Conservation (phyloP, 805 yeast genomes). For the Vanderwaltozyma tropicalis region DNA sequence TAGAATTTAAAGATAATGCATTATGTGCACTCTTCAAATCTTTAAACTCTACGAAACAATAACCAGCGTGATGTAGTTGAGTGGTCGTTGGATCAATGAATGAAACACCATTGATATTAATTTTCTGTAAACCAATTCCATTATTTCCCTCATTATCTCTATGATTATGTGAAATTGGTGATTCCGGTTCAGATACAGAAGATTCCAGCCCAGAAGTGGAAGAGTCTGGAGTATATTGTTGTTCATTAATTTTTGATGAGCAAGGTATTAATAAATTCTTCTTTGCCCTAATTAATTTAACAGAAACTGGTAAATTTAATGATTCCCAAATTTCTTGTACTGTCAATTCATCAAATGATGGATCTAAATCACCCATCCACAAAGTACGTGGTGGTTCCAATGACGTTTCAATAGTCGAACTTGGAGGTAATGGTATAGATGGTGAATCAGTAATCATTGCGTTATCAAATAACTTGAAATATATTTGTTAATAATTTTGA, state of each 20-base stretch:
- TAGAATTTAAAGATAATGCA: constrained; percentile 58
- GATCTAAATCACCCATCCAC: constrained; percentile 86
- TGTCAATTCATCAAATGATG: constrained; percentile 61
- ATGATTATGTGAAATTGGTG: neutral
- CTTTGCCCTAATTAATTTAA: constrained; percentile 52
- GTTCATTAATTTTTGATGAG: constrained; percentile 11
- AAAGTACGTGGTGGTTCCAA: constrained; percentile 53
- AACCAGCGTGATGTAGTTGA: constrained; percentile 43
- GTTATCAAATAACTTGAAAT: neutral
- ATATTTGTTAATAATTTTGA: no score
- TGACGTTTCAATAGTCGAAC: constrained; percentile 38
- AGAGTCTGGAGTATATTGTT: neutral
- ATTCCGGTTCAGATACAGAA: neutral
- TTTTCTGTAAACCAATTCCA: constrained; percentile 2
- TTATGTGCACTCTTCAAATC: constrained; percentile 57
- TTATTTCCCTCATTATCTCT: neutral
- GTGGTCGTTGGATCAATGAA: constrained; percentile 27
- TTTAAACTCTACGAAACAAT: constrained; percentile 71
- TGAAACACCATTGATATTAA: constrained; percentile 24
- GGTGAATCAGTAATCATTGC: neutral
- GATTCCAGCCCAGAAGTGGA: neutral
- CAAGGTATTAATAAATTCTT: constrained; percentile 28
- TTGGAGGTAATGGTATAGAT: constrained; percentile 43
- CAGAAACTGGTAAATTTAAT: constrained; percentile 45
- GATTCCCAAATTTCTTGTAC: constrained; percentile 51